These are phyloP conservation scores for Fusarium sublunatum DNA, from an alignment of 2,329 filamentous ascomycete genomes.

Conservation along the genomic window DNA sequence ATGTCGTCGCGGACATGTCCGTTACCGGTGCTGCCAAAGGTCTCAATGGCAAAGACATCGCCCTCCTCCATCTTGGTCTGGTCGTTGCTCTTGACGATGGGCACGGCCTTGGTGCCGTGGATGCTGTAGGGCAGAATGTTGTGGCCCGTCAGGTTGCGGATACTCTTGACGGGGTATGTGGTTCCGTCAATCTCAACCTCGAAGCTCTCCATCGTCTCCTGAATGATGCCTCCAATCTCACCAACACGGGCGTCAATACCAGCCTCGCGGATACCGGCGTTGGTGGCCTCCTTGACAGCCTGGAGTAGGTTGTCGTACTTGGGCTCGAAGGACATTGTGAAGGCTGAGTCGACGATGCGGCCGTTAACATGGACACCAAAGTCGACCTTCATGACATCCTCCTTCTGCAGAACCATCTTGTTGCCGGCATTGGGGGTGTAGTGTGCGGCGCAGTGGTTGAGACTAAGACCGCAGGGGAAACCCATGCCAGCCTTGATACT, in stretches of 20 bases:
- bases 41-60: slow-evolving; percentile 95
- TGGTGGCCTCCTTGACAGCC: slow-evolving; percentile 80
- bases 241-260: slow-evolving; percentile 92
- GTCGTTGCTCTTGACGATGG: slow-evolving; percentile 89
- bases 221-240: slow-evolving; percentile 85
- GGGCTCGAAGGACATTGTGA: slow-evolving; percentile 80
- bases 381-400: slow-evolving; percentile 86
- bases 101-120: slow-evolving; percentile 92
- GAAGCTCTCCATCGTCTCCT: slow-evolving; percentile 94
- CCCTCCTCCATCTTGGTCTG: slow-evolving; percentile 98
- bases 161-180: slow-evolving; percentile 83
- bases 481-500: slow-evolving; percentile 83
- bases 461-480: slow-evolving; percentile 84
- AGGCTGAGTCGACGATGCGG: slow-evolving; percentile 83
- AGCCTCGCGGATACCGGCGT: slow-evolving; percentile 85
- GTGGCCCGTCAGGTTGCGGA: slow-evolving; percentile 89
- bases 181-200: slow-evolving; percentile 85
- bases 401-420: slow-evolving; percentile 75
- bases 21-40: slow-evolving; percentile 92
- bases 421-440: slow-evolving; percentile 90
- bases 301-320: slow-evolving; percentile 79
- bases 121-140: slow-evolving; percentile 91
- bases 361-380: slow-evolving; percentile 86
- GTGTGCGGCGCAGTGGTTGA: slow-evolving; percentile 88
- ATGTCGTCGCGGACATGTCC: slow-evolving; percentile 89